Evolutionary conservation across 371 early-diverging fungal species (phyloP).

Genomic region (Apophysomyces elegans): DNA sequence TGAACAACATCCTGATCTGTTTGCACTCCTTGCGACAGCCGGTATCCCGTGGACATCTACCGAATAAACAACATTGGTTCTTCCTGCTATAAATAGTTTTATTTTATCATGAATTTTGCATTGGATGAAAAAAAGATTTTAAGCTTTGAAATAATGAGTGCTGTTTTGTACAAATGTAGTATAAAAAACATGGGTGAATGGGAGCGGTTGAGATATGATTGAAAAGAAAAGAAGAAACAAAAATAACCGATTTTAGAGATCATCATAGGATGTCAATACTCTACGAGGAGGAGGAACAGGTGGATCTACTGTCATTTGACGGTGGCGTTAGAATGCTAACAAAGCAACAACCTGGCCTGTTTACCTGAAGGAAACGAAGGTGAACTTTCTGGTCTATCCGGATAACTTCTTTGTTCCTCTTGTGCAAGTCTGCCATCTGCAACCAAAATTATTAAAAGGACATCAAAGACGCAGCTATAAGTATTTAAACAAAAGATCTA

Average conservation of each 20-base stretch:
- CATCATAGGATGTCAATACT: conserved; percentile 42
- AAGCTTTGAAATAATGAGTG: neutral
- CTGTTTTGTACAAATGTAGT: conserved; percentile 5
- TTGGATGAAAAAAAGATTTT: too few species aligned
- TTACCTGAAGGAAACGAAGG: conserved; percentile 20
- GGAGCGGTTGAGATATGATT: conserved; percentile 2
- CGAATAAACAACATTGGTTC: conserved; percentile 12
- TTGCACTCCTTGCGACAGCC: conserved; percentile 37
- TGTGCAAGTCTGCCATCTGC: conserved; percentile 44
- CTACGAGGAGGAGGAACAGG: conserved; percentile 19
- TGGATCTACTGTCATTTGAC: neutral
- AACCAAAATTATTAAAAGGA: too few species aligned
- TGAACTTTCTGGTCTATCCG: conserved; percentile 21
- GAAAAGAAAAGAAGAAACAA: neutral
- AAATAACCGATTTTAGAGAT: conserved; percentile 27
- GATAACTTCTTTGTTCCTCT: conserved; percentile 26
- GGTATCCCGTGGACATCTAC: conserved; percentile 29
- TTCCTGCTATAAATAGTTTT: too few species aligned
- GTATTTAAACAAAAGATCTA: conserved; percentile 3
- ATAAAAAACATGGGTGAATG: neutral
- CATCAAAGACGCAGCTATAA: neutral
- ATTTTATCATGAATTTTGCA: too few species aligned
- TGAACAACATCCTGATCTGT: conserved; percentile 40
- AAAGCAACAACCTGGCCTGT: neutral
- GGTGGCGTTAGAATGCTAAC: neutral